A percentile compares a stretch with the other conserved stretches of the same genome.
Evolutionary conservation across 2,329 filamentous ascomycete species (phyloP).

Genomic region (Dactylellina leptospora): DNA sequence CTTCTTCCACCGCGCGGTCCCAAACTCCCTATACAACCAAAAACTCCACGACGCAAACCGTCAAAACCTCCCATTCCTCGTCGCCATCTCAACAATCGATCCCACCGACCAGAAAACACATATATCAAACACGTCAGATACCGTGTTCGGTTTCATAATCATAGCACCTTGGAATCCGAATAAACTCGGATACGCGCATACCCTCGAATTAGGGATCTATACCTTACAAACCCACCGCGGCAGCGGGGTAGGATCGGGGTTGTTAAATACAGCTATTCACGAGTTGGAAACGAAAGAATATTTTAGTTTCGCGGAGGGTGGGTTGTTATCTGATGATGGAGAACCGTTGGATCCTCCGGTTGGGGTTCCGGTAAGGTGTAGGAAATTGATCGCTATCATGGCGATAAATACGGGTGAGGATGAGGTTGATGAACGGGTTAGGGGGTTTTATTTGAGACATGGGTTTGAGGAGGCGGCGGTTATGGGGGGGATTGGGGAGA

Average conservation of each 20-base stretch:
- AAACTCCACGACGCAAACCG: constrained; percentile 1
- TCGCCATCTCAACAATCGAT: background rate
- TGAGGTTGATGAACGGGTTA: constrained; percentile 1
- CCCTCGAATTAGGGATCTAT: constrained; percentile 37
- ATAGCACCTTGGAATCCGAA: constrained; percentile 12
- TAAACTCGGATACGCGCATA: constrained; percentile 33
- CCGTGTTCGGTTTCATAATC: constrained; percentile 13
- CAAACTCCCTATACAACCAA: background rate
- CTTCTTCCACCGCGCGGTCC: background rate
- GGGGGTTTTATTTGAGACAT: constrained; percentile 17
- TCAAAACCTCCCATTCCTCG: constrained; percentile 26
- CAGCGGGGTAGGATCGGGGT: constrained; percentile 6
- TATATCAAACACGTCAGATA: background rate
- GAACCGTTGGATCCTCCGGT: background rate
- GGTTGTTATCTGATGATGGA: background rate
- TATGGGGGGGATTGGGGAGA: constrained; percentile 23
- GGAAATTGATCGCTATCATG: constrained; percentile 28
- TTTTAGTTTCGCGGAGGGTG: constrained; percentile 27
- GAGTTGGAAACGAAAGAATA: constrained; percentile 28
- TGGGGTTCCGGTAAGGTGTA: constrained; percentile 28
- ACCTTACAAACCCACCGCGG: constrained; percentile 16
- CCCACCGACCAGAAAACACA: background rate
- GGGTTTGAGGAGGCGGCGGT: constrained; percentile 22
- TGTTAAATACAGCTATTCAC: constrained; percentile 6
- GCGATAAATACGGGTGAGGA: constrained; percentile 22